Conservation (phyloP, 1,284 basidiomycete genomes). For the Ustilago hordei region DNA sequence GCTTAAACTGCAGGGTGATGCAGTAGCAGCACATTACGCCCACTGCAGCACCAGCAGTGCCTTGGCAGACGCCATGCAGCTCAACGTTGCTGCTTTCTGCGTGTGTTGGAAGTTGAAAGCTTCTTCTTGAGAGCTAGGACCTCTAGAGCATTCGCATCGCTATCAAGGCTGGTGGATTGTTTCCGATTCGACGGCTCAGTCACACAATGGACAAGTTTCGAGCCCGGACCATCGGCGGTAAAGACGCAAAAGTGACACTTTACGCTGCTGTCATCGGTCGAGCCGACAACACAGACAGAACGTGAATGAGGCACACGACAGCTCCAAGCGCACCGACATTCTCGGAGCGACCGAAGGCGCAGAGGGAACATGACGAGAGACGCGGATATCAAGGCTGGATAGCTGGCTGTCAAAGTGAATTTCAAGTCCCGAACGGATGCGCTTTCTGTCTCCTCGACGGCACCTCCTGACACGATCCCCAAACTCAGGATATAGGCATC, state of each 20-base stretch:
- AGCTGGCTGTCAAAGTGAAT: not conserved
- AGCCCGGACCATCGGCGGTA: not conserved
- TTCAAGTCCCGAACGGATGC: slow-evolving; percentile 3
- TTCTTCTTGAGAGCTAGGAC: not conserved
- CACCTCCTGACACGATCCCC: slow-evolving; percentile 9
- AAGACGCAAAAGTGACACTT: not conserved
- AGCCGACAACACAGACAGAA: not conserved
- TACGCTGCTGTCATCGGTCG: not conserved
- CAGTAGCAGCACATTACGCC: not conserved
- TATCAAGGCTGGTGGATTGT: not conserved
- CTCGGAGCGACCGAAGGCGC: not conserved
- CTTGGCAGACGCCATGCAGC: not conserved
- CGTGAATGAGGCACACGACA: not conserved
- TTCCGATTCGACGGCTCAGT: not conserved
- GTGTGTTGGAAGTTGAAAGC: not conserved
- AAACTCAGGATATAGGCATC: not conserved
- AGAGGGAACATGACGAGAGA: not conserved
- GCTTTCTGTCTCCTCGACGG: slow-evolving; percentile 4
- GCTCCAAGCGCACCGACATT: not conserved
- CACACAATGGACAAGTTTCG: not conserved
- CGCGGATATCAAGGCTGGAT: not conserved
- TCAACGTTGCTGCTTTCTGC: not conserved
- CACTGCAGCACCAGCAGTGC: not conserved
- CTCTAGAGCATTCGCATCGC: not conserved
- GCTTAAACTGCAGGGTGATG: not conserved